Conservation (phyloP, 208 protist species). For the Crithidia acanthocephali region DNA sequence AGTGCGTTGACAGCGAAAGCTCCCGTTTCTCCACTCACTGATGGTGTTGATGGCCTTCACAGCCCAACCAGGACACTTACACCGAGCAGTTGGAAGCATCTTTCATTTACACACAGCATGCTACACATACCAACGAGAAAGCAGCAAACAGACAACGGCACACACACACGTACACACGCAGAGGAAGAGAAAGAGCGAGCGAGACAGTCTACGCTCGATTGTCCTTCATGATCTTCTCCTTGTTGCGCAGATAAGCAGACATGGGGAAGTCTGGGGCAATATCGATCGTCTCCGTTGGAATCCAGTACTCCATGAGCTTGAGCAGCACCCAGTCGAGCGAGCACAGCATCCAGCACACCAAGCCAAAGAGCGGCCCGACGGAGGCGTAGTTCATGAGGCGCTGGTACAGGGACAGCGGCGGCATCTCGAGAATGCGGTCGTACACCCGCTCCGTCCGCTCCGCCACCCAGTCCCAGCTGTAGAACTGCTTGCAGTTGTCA, state of each 20-base stretch:
- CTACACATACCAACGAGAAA: background rate
- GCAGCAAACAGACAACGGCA: background rate
- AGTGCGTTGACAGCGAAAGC: too few species aligned
- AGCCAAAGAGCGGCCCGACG: constrained; percentile 87
- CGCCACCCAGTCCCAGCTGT: constrained; percentile 96
- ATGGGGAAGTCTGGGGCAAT: constrained; percentile 93
- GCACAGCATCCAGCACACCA: constrained; percentile 91
- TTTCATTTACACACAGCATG: too few species aligned
- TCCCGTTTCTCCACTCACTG: too few species aligned
- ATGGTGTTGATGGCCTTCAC: too few species aligned
- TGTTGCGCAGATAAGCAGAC: constrained; percentile 70
- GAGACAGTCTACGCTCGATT: background rate
- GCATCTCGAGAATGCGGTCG: constrained; percentile 73
- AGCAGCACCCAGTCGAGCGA: constrained; percentile 86
- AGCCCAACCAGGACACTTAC: too few species aligned
- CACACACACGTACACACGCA: background rate
- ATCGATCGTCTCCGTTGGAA: constrained; percentile 87
- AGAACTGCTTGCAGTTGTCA: constrained; percentile 91
- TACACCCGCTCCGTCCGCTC: constrained; percentile 96
- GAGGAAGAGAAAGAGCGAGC: too few species aligned
- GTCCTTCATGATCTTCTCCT: constrained; percentile 74
- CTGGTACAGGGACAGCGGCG: constrained; percentile 75
- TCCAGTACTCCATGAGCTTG: constrained; percentile 79
- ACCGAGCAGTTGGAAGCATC: too few species aligned
- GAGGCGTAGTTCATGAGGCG: constrained; percentile 87